These are phyloP conservation scores for Candida tetrigidarum DNA, from an alignment of 1,139 yeast genomes.

Conservation along the genomic window DNA sequence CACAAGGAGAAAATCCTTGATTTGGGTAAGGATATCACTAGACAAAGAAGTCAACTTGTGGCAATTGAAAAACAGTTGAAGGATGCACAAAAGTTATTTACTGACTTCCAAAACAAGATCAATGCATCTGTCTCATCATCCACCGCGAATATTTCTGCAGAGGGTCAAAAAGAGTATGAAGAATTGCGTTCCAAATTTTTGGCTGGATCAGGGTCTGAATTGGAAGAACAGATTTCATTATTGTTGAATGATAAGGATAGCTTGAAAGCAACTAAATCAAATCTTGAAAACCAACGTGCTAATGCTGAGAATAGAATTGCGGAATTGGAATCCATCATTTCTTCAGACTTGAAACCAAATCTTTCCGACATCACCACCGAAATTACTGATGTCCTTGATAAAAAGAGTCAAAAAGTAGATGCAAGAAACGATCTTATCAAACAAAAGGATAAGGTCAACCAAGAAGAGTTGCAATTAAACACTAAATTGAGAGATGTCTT, in stretches of 20 bases:
- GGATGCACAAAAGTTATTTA: slow-evolving; percentile 47
- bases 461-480: slow-evolving; percentile 59
- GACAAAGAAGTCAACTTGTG: slow-evolving; percentile 51
- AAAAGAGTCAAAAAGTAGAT: slow-evolving; percentile 46
- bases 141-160: slow-evolving; percentile 21
- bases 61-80: slow-evolving; percentile 51
- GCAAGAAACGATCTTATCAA: slow-evolving; percentile 44
- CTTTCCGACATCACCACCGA: slow-evolving; percentile 37
- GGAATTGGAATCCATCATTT: slow-evolving; percentile 33
- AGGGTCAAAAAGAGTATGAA: slow-evolving; percentile 65
- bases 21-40: slow-evolving; percentile 52
- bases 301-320: slow-evolving; percentile 44
- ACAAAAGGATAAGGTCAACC: slow-evolving; percentile 48
- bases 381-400: slow-evolving; percentile 36
- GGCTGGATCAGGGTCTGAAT: slow-evolving; percentile 58
- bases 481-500: slow-evolving; percentile 68
- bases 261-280: slow-evolving; percentile 39
- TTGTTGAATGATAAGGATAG: slow-evolving; percentile 51
- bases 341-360: slow-evolving; percentile 35
- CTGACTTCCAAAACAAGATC: slow-evolving; percentile 44
- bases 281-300: slow-evolving; percentile 47
- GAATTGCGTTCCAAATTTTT: slow-evolving; percentile 59
- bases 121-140: slow-evolving; percentile 45
- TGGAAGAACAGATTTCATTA: slow-evolving; percentile 54
- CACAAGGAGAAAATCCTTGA: slow-evolving; percentile 57